Conservation (phyloP, 106 monocot species). For the Dendrobium chrysotoxum region DNA sequence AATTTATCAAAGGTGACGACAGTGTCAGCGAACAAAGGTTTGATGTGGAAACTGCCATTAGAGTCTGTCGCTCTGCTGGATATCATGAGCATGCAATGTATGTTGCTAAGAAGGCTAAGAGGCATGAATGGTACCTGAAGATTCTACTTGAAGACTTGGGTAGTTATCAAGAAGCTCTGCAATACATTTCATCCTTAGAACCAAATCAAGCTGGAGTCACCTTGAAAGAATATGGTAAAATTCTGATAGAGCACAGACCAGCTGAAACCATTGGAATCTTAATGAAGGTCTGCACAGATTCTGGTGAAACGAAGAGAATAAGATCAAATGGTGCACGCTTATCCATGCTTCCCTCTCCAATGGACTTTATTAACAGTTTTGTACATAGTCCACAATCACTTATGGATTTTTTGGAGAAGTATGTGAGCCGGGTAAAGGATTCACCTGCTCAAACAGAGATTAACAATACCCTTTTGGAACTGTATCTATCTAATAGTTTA, state of each 20-base stretch:
- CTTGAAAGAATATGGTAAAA: conserved; percentile 91
- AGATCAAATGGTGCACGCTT: conserved; percentile 30
- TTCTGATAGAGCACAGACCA: conserved; percentile 83
- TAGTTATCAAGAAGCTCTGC: conserved; percentile 73
- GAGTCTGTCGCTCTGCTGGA: conserved; percentile 90
- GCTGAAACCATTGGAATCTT: conserved; percentile 69
- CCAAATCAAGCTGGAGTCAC: conserved; percentile 80
- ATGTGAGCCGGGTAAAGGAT: conserved; percentile 59
- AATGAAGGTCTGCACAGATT: conserved; percentile 65
- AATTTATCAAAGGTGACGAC: conserved; percentile 92
- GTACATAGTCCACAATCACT: conserved; percentile 75
- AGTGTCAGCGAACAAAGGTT: conserved; percentile 70
- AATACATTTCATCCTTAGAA: conserved; percentile 84
- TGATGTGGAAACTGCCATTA: conserved; percentile 99
- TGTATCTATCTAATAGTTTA: conserved; percentile 71
- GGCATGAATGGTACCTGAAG: conserved; percentile 93
- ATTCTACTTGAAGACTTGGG: conserved; percentile 95
- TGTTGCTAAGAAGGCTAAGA: conserved; percentile 85
- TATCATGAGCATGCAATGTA: conserved; percentile 99
- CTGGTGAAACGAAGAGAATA: conserved; percentile 28
- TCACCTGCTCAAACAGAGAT: conserved; percentile 82
- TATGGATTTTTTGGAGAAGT: conserved; percentile 90
- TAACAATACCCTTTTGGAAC: conserved; percentile 85
- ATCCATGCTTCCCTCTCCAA: conserved; percentile 58
- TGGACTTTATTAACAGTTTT: conserved; percentile 95